Conservation (phyloP, 192 early-diverging fungal genomes). For the Rhizophlyctis rosea region DNA sequence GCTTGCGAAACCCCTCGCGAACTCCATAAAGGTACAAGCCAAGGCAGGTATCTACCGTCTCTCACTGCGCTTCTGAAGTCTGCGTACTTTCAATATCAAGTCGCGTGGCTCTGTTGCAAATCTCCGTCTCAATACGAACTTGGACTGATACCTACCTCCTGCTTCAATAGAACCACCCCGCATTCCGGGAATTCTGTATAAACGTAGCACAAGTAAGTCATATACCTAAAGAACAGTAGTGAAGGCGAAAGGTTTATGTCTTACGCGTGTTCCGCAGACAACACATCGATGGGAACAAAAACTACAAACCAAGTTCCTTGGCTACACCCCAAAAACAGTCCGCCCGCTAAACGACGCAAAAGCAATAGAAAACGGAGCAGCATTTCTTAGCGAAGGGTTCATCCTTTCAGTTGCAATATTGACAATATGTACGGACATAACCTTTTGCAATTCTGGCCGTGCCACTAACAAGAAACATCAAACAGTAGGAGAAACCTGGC, state of each 20-base stretch:
- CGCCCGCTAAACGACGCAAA: constrained; percentile 45
- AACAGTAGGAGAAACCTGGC: constrained; percentile 19
- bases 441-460: neutral
- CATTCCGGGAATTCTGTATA: constrained; percentile 40
- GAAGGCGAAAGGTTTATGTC: no score
- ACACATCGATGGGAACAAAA: constrained; percentile 21
- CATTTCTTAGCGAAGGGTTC: constrained; percentile 40
- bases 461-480: neutral
- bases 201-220: constrained; percentile 22
- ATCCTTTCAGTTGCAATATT: constrained; percentile 39
- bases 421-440: constrained; percentile 22
- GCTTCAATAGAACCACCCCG: constrained; percentile 6
- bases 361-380: constrained; percentile 47
- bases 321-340: constrained; percentile 38
- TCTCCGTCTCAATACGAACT: neutral
- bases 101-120: no score
- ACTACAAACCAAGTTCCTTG: constrained; percentile 32
- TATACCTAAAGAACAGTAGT: neutral
- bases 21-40: constrained; percentile 35
- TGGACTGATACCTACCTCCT: no score
- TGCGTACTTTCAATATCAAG: no score
- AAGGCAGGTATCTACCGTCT: constrained; percentile 10
- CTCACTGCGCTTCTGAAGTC: no score
- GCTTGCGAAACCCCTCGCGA: constrained; percentile 45
- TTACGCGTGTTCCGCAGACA: no score